phyloP scores from a whole-genome alignment of 345 rosid species.

The Lepidium didymum region DNA sequence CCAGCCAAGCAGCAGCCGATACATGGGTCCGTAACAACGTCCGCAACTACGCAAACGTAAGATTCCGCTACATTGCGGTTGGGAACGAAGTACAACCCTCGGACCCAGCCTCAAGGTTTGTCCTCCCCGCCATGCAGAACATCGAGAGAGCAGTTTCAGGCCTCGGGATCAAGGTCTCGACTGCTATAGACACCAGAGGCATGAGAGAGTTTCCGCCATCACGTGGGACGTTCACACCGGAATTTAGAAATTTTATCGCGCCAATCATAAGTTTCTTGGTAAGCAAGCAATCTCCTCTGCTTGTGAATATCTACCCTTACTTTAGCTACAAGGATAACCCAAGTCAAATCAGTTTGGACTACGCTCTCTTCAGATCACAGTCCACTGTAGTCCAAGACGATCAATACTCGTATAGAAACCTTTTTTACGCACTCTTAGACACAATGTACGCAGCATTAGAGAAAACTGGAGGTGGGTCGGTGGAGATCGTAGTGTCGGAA shows the following conservation, averaged over 20 bases:
- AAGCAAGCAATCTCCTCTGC: conserved; percentile 32
- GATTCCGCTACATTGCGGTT: conserved; percentile 43
- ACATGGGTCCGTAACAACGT: conserved; percentile 41
- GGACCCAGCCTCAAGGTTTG: conserved; percentile 11
- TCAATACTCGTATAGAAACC: conserved; percentile 31
- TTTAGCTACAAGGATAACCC: conserved; percentile 20
- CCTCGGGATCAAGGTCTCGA: conserved; percentile 39
- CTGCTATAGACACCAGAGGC: conserved; percentile 27
- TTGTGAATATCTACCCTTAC: conserved; percentile 37
- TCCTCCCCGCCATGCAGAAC: conserved; percentile 33
- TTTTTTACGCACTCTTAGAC: conserved; percentile 52
- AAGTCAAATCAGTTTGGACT: conserved; percentile 30
- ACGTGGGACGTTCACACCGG: conserved; percentile 22
- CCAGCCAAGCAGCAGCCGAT: conserved; percentile 34
- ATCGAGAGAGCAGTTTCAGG: conserved; percentile 29
- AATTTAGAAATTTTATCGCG: conserved; percentile 16
- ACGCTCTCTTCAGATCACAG: conserved; percentile 33
- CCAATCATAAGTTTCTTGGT: conserved; percentile 32
- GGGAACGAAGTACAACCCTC: conserved; percentile 41
- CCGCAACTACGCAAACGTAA: conserved; percentile 28
- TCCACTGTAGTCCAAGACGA: conserved; percentile 17
- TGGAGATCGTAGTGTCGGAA: conserved; percentile 52
- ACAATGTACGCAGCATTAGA: conserved; percentile 46
- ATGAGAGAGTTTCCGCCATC: conserved; percentile 36
- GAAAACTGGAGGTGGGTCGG: conserved; percentile 40